Percentiles rank a stretch among this genome's conserved stretches.
Evolutionary conservation across 345 rosid species (phyloP).

Genomic region (Murraya koenigii): DNA sequence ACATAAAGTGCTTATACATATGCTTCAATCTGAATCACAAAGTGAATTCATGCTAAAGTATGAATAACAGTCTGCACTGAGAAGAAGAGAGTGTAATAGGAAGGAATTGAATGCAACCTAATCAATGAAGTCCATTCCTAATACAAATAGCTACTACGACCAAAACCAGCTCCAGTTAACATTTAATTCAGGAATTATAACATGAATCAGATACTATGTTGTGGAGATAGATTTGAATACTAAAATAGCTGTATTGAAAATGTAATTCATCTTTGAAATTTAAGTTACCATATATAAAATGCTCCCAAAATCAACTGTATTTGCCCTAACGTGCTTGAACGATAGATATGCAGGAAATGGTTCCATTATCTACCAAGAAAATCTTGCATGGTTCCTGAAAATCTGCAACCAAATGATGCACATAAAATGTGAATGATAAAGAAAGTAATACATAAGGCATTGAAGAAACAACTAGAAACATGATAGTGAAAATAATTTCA

Average conservation of each 20-base stretch:
- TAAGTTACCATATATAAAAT: background rate
- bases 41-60: background rate
- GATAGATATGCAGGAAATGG: background rate
- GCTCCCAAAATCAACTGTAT: background rate
- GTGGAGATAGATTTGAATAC: background rate
- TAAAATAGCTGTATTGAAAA: background rate
- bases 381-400: background rate
- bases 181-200: background rate
- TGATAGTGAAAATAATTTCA: background rate
- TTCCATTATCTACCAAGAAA: background rate
- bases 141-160: background rate
- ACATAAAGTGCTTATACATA: background rate
- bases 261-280: background rate
- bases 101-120: background rate
- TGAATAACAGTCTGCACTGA: background rate
- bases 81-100: too few relatives aligned
- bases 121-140: background rate
- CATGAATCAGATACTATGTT: background rate
- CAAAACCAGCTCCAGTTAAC: background rate
- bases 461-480: background rate
- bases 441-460: background rate
- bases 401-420: background rate
- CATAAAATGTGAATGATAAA: background rate
- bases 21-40: background rate
- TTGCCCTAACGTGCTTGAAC: background rate